Base-by-base conservation (phyloP, 1,284 basidiomycete species). In the Rhodotorula sp. region DNA sequence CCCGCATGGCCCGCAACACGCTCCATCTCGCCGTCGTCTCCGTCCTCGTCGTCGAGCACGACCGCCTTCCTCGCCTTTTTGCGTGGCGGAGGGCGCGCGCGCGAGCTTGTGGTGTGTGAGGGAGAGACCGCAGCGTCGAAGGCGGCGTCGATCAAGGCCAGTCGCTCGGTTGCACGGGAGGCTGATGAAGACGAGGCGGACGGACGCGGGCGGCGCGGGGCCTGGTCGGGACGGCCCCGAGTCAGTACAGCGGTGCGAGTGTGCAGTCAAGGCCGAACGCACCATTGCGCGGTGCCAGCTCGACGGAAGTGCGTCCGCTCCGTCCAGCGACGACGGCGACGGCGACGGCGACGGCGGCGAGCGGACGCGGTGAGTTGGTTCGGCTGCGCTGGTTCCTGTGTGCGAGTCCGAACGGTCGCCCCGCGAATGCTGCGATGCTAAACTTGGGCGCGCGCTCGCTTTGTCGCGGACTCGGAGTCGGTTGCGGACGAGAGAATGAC, bases 41-140 rank as follows among this genome's bases (percentile, higher is more conserved):
- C 55, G 9, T 64, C 69, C 44, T 70, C 69, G n/a, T 70, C 71
- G 37, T 68, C 66, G 2, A 51, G 37, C 0, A 70, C 54, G n/a
- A 66, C 56, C 10, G 47, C 56, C 18, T 47, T n/a, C 5, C 57
- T 30, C 40, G 51, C 51, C 10, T 56, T 44, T 34, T 58, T 66
- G 8, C 8, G 44, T 34, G 24, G 13, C 20, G 20, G 46, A 4
- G 5, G 0, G 20, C 47, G 16, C 7, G 18, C 9, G 48, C 24
- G 20, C 1, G 9, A 8, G 31, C 52, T 4, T 18, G 47, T 0
- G 37, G 16, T 26, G 18, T 52, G 7, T 3, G 26, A 24, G 57
- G 37, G 48, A 5, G 37, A 55, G 13, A 31, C 60, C 4, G 65
- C 71, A n/a, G 44, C 22, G 28, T 59, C 37, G 65, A 72, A 72